Percentiles rank a stretch among this genome's conserved stretches.
phyloP scores from a whole-genome alignment of 352 stramenopile genomes.

The Phytophthora ramorum region DNA sequence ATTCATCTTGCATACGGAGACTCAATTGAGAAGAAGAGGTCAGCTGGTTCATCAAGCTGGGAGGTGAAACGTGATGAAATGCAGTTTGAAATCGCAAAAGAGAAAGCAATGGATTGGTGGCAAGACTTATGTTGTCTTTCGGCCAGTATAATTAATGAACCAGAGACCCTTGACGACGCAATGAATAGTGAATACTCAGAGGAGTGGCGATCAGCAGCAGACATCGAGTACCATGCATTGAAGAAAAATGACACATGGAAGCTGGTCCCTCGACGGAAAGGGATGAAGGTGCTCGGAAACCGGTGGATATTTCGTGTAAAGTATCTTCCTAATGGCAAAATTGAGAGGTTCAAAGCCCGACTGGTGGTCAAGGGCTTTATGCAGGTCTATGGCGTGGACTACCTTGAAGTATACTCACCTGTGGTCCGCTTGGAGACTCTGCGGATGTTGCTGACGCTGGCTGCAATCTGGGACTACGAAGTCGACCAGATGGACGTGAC shows the following conservation, averaged over 20 bases:
- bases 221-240: conserved; percentile 1
- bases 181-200: neutral
- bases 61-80: too few relatives aligned
- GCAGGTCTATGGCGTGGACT: too few relatives aligned
- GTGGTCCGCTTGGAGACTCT: too few relatives aligned
- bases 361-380: conserved; percentile 14
- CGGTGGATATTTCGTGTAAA: conserved; percentile 17
- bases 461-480: neutral
- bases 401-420: too few relatives aligned
- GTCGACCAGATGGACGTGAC: conserved; percentile 10
- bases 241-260: conserved; percentile 13
- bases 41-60: too few relatives aligned
- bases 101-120: conserved; percentile 14
- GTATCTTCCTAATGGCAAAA: neutral
- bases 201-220: neutral
- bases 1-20: conserved; percentile 2
- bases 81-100: too few relatives aligned
- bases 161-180: neutral
- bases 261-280: conserved; percentile 1
- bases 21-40: too few relatives aligned
- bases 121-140: conserved; percentile 12
- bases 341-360: conserved; percentile 11
- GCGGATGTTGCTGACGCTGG: too few relatives aligned
- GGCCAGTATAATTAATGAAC: conserved; percentile 1
- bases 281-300: conserved; percentile 12